Conservation (phyloP, 2,329 filamentous ascomycete species). For the Claviceps sp. region DNA sequence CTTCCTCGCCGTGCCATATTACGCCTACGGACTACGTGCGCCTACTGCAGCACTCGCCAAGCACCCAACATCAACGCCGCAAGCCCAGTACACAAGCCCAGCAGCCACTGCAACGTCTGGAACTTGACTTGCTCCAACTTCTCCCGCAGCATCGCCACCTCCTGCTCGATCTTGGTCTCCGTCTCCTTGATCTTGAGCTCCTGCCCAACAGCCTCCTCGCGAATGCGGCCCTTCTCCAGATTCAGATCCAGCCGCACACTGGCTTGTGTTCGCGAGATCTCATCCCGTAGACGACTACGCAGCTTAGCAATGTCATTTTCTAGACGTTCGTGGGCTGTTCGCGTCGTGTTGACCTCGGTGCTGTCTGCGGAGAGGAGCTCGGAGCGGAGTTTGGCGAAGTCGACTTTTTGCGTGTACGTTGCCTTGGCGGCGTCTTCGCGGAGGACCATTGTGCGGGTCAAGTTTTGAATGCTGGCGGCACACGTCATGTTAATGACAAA, state of each 20-base stretch:
- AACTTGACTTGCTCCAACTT: conserved; percentile 97
- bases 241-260: conserved; percentile 87
- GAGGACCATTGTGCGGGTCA: conserved; percentile 94
- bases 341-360: conserved; percentile 78
- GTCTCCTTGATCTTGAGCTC: conserved; percentile 98
- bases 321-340: conserved; percentile 78
- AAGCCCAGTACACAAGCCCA: conserved; percentile 65
- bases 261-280: conserved; percentile 87
- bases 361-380: conserved; percentile 87
- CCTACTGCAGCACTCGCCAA: conserved; percentile 54
- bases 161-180: conserved; percentile 95
- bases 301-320: conserved; percentile 93
- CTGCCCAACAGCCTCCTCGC: conserved; percentile 91
- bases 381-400: conserved; percentile 92
- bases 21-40: neutral
- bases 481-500: neutral
- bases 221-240: conserved; percentile 87
- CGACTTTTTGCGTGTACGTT: conserved; percentile 78
- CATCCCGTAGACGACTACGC: conserved; percentile 76
- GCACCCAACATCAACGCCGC: conserved; percentile 55
- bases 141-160: conserved; percentile 80
- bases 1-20: too few species aligned
- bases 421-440: conserved; percentile 83
- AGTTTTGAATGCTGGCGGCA: conserved; percentile 67
- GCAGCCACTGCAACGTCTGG: conserved; percentile 93